phyloP scores from a whole-genome alignment of 768 basidiomycete genomes.

The Russula emetica region DNA sequence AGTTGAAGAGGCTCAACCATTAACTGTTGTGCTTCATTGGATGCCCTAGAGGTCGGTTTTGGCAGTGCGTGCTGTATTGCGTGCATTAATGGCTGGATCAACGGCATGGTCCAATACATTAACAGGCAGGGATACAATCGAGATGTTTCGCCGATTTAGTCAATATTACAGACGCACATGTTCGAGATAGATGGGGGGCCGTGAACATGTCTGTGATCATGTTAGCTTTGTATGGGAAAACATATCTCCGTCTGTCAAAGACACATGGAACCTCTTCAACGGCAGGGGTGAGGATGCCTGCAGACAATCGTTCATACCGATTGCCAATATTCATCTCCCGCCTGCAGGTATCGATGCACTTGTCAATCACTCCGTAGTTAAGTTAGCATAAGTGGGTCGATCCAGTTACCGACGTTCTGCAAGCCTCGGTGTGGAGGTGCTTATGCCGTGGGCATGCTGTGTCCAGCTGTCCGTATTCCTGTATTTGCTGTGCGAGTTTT shows the following conservation, averaged over 20 bases:
- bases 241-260: constrained; percentile 74
- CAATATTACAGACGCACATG: constrained; percentile 53
- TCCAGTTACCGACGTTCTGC: not conserved
- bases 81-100: constrained; percentile 71
- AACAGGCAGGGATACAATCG: constrained; percentile 48
- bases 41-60: constrained; percentile 68
- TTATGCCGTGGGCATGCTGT: constrained; percentile 70
- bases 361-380: constrained; percentile 77
- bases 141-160: not conserved
- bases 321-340: constrained; percentile 7
- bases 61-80: constrained; percentile 62
- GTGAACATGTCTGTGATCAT: constrained; percentile 1
- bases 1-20: not conserved
- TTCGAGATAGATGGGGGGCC: constrained; percentile 65
- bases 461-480: constrained; percentile 71
- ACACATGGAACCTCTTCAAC: constrained; percentile 74
- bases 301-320: constrained; percentile 14
- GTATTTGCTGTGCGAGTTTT: constrained; percentile 60
- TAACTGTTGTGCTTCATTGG: not conserved
- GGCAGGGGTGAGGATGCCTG: constrained; percentile 49
- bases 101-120: constrained; percentile 70
- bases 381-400: constrained; percentile 63
- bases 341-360: constrained; percentile 59
- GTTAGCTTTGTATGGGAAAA: constrained; percentile 76
- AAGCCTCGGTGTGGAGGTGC: constrained; percentile 72